Evolutionary conservation across 179 eudicot species (phyloP), one percentile per base, ranked within the genome.

Genomic region (Drosera spatulata): DNA sequence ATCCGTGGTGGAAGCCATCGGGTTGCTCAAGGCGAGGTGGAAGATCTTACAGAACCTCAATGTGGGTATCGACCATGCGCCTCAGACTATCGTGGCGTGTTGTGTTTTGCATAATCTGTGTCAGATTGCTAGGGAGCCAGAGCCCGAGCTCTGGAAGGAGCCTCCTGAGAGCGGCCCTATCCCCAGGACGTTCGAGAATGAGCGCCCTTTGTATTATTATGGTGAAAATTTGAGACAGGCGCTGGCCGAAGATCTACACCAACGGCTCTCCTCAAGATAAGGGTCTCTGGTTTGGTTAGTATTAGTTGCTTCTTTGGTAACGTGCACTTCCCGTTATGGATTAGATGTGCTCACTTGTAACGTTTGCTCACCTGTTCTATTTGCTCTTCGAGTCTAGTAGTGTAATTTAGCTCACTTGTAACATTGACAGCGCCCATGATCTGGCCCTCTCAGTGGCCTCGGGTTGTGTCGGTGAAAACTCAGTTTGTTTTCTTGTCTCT

Each of bases 71-170:
- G 74, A 82, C 69, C 98, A 91, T 66, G 96, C 95, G 14, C 96
- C 98, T 38, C 98, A 88, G 79, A 91, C 96, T 6, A 84, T 91
- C 68, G 95, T 88, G 51, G 98, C 98, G 2, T 91, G 96, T 59
- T 91, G 98, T 66, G 98, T 91, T 63, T 72, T 91, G 86, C 98
- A 91, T 80, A 91, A 91, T 61, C 61, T 91, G 66, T 91, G 96
- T 71, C 98, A 91, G 87, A 78, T 91, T 54, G 95, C 95, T 0
- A 74, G 89, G 75, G 98, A 91, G 73, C 98, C 98, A 2, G 96
- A 88, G 50, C 95, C 95, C 7, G 84, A 77, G 68, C 73, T 80
- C 50, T 85, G 81, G 85, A 80, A 72, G 75, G 98, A 91, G 76
- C 91, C 84, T 2, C 95, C 79, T 53, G 96, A 88, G 77, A 71